These are phyloP conservation scores for Bacterosira constricta DNA, from an alignment of 108 stramenopile species.

Conservation along the genomic window DNA sequence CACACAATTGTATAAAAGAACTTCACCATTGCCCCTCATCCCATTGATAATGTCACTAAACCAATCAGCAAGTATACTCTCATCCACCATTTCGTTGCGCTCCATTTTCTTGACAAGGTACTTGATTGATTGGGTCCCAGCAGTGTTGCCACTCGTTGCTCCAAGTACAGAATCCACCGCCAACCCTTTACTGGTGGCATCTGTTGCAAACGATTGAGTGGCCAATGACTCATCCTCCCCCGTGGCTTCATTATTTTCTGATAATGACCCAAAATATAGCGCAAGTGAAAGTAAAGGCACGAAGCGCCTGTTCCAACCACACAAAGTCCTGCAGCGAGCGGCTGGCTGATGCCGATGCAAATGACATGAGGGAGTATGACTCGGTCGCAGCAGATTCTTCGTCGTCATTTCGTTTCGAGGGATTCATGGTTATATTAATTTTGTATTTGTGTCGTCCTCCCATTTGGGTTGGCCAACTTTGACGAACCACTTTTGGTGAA, in stretches of 20 bases:
- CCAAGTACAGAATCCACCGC: constrained; percentile 34
- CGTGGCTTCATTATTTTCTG: neutral
- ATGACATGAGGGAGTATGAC: constrained; percentile 11
- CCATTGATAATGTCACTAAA: constrained; percentile 80
- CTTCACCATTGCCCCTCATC: constrained; percentile 81
- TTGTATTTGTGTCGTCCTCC: constrained; percentile 45
- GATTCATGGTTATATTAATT: constrained; percentile 23
- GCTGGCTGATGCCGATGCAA: constrained; percentile 53
- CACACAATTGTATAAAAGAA: constrained; percentile 20
- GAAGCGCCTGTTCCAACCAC: constrained; percentile 78
- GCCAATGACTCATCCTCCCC: constrained; percentile 3
- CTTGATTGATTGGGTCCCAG: constrained; percentile 26
- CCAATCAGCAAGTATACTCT: constrained; percentile 63
- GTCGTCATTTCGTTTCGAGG: neutral
- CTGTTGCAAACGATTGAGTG: neutral
- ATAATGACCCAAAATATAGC: constrained; percentile 35
- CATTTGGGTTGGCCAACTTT: constrained; percentile 27
- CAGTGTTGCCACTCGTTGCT: constrained; percentile 11
- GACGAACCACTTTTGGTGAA: constrained; percentile 24
- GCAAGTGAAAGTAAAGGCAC: constrained; percentile 62
- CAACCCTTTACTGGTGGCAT: neutral
- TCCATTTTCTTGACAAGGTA: constrained; percentile 42
- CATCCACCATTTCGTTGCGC: constrained; percentile 49
- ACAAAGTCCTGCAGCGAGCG: constrained; percentile 74
- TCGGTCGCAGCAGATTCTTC: neutral